A percentile compares a stretch with the other conserved stretches of the same genome.
These are phyloP conservation scores for Byssochlamys sp. DNA, from an alignment of 2,329 filamentous ascomycete species.

Conservation along the genomic window DNA sequence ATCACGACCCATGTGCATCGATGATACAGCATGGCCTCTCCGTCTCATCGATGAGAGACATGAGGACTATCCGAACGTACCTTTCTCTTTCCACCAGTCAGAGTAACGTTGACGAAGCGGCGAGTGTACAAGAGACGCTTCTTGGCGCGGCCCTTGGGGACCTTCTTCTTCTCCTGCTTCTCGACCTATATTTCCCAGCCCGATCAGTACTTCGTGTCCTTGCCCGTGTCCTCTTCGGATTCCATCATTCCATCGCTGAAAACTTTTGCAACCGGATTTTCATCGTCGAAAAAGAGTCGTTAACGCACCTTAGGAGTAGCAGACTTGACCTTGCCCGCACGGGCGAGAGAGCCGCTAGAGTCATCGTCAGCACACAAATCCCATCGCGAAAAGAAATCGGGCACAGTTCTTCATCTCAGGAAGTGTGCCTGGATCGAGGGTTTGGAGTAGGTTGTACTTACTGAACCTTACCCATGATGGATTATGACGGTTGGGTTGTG, in stretches of 20 bases:
- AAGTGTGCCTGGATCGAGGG: not conserved
- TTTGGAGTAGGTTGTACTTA: not conserved
- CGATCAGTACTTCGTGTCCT: not conserved
- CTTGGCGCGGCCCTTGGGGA: slow-evolving; percentile 83
- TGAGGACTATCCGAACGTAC: slow-evolving; percentile 38
- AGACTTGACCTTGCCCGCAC: slow-evolving; percentile 97
- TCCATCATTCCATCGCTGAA: not conserved
- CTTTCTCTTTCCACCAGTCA: slow-evolving; percentile 92
- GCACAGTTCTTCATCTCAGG: not conserved
- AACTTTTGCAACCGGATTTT: not conserved
- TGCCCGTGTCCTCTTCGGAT: not conserved
- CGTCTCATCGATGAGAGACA: not conserved
- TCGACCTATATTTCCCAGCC: slow-evolving; percentile 51
- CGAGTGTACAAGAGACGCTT: slow-evolving; percentile 89
- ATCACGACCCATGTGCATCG: not conserved
- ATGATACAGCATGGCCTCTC: not conserved
- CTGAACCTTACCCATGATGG: slow-evolving; percentile 83
- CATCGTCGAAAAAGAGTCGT: slow-evolving; percentile 1
- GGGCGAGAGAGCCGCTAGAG: slow-evolving; percentile 66
- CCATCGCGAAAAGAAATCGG: not conserved
- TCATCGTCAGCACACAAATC: not conserved
- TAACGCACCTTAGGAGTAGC: slow-evolving; percentile 41
- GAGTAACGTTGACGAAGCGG: slow-evolving; percentile 87
- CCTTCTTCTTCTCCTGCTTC: slow-evolving; percentile 82
- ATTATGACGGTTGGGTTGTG: slow-evolving; percentile 29